These are phyloP conservation scores for Dysphania ambrosioides DNA, from an alignment of 148 eudicot genomes.

Conservation along the genomic window DNA sequence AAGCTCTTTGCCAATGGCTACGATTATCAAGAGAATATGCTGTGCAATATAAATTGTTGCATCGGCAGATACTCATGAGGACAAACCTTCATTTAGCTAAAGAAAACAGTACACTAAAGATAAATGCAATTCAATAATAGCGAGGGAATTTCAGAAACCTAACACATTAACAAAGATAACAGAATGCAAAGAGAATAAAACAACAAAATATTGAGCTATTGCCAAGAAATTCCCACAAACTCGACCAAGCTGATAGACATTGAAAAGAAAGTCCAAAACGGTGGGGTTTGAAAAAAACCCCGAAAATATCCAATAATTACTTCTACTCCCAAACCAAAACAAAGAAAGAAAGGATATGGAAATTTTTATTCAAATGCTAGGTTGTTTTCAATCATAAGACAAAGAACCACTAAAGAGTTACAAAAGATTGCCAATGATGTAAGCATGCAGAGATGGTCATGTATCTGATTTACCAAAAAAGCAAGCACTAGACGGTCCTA, in stretches of 20 bases:
- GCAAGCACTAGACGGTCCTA: constrained; percentile 11
- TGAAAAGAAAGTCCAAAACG: not conserved
- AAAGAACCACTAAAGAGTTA: not conserved
- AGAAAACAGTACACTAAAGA: not conserved
- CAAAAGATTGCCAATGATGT: not conserved
- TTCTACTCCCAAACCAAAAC: too few relatives aligned
- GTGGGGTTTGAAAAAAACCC: not conserved
- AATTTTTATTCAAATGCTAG: not conserved
- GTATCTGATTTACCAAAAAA: constrained; percentile 11
- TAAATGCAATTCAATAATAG: not conserved
- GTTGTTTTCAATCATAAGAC: not conserved
- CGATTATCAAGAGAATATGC: constrained; percentile 10
- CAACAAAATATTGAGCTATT: not conserved
- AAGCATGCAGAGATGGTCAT: constrained; percentile 13
- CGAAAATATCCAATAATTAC: too few relatives aligned
- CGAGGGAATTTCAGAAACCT: not conserved
- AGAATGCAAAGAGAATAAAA: not conserved
- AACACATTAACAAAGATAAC: not conserved
- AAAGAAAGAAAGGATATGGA: not conserved
- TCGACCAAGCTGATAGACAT: not conserved
- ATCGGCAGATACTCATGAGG: constrained; percentile 3
- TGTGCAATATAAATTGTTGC: not conserved
- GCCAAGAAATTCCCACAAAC: not conserved
- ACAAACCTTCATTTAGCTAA: not conserved
- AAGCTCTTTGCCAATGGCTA: not conserved